Conservation (phyloP, 306 rosid species). For the Acacia acuminata region DNA sequence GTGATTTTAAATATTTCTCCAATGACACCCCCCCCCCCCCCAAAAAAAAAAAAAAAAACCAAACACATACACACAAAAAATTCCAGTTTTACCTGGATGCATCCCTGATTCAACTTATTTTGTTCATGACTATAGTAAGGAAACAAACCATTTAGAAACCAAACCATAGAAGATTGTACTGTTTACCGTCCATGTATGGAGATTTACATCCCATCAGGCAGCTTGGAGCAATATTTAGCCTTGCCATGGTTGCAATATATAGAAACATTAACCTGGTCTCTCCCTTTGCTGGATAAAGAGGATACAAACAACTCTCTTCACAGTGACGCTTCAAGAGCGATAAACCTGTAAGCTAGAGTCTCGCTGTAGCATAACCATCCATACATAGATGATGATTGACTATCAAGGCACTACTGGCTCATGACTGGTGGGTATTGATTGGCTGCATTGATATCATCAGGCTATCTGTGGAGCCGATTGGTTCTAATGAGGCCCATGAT, state of each 20-base stretch:
- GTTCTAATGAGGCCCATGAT: neutral
- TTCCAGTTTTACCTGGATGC: neutral
- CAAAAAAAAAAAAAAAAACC: too few relatives aligned
- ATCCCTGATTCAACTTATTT: neutral
- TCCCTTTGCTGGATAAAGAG: neutral
- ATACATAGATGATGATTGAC: neutral
- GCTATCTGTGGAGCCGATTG: neutral
- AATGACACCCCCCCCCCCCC: neutral
- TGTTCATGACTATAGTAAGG: neutral
- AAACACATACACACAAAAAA: too few relatives aligned
- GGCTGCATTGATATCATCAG: neutral
- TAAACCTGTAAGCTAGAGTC: neutral
- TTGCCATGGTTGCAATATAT: neutral
- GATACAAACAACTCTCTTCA: neutral
- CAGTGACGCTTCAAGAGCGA: neutral
- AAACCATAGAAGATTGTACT: neutral
- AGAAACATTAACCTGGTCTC: neutral
- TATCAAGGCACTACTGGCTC: neutral
- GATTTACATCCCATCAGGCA: neutral
- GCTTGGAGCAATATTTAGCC: slow-evolving; percentile 2
- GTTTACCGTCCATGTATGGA: neutral
- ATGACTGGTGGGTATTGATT: neutral
- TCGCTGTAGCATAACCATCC: neutral
- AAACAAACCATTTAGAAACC: neutral
- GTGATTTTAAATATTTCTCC: slow-evolving; percentile 40